Conservation (phyloP, 805 yeast genomes). For the Isabelozyma heimii region DNA sequence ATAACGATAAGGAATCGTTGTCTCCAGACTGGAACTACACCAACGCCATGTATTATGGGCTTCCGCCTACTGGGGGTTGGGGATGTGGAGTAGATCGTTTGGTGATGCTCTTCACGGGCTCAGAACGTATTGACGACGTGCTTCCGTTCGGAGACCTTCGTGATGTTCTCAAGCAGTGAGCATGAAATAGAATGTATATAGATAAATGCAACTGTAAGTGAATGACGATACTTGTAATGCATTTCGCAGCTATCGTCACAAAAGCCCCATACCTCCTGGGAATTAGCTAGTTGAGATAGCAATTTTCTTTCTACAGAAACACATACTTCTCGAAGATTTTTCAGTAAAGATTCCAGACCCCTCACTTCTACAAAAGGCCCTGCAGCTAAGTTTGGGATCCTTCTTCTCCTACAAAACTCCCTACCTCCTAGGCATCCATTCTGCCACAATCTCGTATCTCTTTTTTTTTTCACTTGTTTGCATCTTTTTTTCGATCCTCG, state of each 20-base stretch:
- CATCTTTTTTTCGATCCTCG: background rate
- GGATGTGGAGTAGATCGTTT: conserved; percentile 92
- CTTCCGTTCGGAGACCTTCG: conserved; percentile 70
- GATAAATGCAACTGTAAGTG: background rate
- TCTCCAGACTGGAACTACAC: conserved; percentile 73
- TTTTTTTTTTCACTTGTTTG: background rate
- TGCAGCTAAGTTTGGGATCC: no score
- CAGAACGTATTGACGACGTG: conserved; percentile 69
- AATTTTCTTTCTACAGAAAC: no score
- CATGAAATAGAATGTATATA: background rate
- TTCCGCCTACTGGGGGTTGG: conserved; percentile 99
- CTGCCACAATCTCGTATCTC: background rate
- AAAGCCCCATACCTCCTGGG: no score
- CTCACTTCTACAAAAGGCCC: no score
- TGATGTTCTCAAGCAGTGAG: conserved; percentile 59
- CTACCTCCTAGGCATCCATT: no score
- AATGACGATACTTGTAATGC: no score
- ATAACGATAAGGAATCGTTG: conserved; percentile 58
- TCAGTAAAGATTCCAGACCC: no score
- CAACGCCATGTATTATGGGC: conserved; percentile 81
- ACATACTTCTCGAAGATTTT: no score
- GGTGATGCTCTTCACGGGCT: conserved; percentile 70
- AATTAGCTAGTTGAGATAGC: no score
- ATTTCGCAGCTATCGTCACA: no score
- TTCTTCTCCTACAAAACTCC: no score